These are phyloP conservation scores for Pseudovirgaria hyperparasitica DNA, from an alignment of 2,329 filamentous ascomycete genomes.

Conservation along the genomic window DNA sequence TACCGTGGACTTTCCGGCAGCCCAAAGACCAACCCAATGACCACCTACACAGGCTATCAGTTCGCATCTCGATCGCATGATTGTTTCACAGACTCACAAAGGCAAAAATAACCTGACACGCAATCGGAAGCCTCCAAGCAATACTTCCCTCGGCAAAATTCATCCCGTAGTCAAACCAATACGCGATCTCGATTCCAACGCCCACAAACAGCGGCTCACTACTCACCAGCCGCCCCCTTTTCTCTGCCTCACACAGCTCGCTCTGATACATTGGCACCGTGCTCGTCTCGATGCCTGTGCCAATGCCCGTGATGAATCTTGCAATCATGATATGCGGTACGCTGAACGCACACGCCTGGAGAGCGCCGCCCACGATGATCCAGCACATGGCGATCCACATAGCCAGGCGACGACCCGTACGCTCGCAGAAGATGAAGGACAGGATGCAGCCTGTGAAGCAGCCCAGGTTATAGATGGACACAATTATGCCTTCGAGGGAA, in stretches of 20 bases:
- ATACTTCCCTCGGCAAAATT: slow-evolving; percentile 28
- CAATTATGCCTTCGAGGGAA: slow-evolving; percentile 29
- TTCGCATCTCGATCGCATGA: not conserved
- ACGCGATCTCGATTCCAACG: slow-evolving; percentile 36
- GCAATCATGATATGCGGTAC: slow-evolving; percentile 37
- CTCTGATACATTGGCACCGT: slow-evolving; percentile 42
- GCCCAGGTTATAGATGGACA: slow-evolving; percentile 28
- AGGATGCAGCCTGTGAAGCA: slow-evolving; percentile 26
- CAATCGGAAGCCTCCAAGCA: slow-evolving; percentile 35
- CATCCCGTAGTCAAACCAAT: slow-evolving; percentile 29
- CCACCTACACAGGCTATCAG: slow-evolving; percentile 14
- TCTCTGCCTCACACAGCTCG: slow-evolving; percentile 39
- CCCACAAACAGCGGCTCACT: slow-evolving; percentile 40
- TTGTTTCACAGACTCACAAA: slow-evolving; percentile 12
- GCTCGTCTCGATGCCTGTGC: slow-evolving; percentile 41
- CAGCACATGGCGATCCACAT: slow-evolving; percentile 32
- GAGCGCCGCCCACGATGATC: slow-evolving; percentile 25
- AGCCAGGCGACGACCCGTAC: slow-evolving; percentile 20
- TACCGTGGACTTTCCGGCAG: slow-evolving; percentile 16
- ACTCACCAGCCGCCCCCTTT: slow-evolving; percentile 46
- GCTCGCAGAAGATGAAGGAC: slow-evolving; percentile 24
- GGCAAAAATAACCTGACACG: slow-evolving; percentile 32
- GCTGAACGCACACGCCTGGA: slow-evolving; percentile 22
- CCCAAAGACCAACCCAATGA: slow-evolving; percentile 29
- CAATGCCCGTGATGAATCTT: slow-evolving; percentile 38